These are phyloP conservation scores for Tubosaeta sp. DNA, from an alignment of 768 basidiomycete species.

Conservation along the genomic window DNA sequence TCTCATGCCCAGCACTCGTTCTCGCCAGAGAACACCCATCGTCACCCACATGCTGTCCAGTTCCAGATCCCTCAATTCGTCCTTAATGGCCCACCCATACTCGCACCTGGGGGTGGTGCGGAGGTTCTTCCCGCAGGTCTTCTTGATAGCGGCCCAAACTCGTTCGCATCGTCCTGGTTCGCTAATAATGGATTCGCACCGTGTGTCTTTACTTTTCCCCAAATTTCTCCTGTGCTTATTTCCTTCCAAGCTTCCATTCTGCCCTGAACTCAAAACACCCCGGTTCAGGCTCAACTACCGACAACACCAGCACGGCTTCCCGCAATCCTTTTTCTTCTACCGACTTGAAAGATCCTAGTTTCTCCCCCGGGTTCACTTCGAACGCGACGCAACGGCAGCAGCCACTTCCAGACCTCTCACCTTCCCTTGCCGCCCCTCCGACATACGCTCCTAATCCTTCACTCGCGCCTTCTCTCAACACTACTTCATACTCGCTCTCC, in stretches of 20 bases:
- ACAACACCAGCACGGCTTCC: background rate
- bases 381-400: conserved; percentile 6
- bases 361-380: background rate
- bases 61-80: conserved; percentile 69
- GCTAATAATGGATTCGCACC: conserved; percentile 40
- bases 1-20: conserved; percentile 6
- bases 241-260: conserved; percentile 20
- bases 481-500: conserved; percentile 4
- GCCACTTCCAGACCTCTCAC: conserved; percentile 2
- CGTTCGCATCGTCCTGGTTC: conserved; percentile 46
- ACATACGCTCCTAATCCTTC: conserved; percentile 6
- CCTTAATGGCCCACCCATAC: conserved; percentile 49
- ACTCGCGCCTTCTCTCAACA: conserved; percentile 4
- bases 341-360: background rate
- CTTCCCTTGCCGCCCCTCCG: conserved; percentile 1
- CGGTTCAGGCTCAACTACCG: background rate
- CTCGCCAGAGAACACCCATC: background rate
- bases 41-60: conserved; percentile 30
- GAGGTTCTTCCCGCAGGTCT: conserved; percentile 60
- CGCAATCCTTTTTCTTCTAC: background rate
- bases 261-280: conserved; percentile 16
- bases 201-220: conserved; percentile 13
- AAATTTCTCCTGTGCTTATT: conserved; percentile 9
- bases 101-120: conserved; percentile 70
- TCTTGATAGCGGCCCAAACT: conserved; percentile 19